phyloP scores from a whole-genome alignment of 352 stramenopile species.

The Phytophthora brassicae region DNA sequence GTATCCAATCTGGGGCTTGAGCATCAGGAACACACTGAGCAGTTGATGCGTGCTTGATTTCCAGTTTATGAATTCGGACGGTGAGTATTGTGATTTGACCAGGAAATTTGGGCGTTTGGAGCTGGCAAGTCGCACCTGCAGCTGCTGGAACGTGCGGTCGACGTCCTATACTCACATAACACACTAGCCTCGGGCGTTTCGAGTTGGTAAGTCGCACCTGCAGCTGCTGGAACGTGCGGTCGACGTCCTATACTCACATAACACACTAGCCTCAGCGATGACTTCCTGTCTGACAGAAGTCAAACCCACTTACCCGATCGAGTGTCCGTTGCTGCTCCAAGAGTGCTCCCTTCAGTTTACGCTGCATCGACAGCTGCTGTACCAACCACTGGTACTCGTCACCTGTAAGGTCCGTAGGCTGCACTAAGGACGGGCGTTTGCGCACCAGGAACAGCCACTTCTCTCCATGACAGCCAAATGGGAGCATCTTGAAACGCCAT shows the following conservation, averaged over 20 bases:
- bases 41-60: conserved; percentile 42
- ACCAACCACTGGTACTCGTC: conserved; percentile 42
- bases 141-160: conserved; percentile 47
- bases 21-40: conserved; percentile 43
- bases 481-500: conserved; percentile 53
- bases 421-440: conserved; percentile 35
- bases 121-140: conserved; percentile 30
- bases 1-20: conserved; percentile 58
- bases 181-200: not conserved
- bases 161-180: conserved; percentile 32
- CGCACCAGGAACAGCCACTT: conserved; percentile 53
- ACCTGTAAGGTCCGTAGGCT: conserved; percentile 29
- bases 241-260: conserved; percentile 35
- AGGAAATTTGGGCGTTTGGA: conserved; percentile 22
- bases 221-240: conserved; percentile 49
- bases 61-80: conserved; percentile 39
- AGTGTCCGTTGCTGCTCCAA: conserved; percentile 45
- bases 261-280: not conserved
- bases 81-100: conserved; percentile 31
- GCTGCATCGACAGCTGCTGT: conserved; percentile 26
- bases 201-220: conserved; percentile 26
- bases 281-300: not conserved
- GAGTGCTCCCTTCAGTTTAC: conserved; percentile 14
- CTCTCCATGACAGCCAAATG: conserved; percentile 45
- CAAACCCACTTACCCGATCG: conserved; percentile 23